A percentile compares a stretch with the other conserved stretches of the same genome.
phyloP scores from a whole-genome alignment of 129 eudicot genomes.

The Artemisia annua region DNA sequence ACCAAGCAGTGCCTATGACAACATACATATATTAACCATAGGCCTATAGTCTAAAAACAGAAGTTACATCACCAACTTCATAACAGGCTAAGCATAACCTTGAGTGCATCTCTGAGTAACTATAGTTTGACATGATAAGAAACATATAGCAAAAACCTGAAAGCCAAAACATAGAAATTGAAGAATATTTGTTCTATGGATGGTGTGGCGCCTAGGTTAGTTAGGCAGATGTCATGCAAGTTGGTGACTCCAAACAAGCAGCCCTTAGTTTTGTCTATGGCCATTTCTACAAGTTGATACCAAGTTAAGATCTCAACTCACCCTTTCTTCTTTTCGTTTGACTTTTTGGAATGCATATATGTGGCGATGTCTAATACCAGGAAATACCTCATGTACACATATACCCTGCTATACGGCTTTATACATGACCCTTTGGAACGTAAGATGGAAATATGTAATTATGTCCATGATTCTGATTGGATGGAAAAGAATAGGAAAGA shows the following conservation, averaged over 20 bases:
- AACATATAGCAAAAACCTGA: background rate
- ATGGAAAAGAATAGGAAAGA: too few species aligned
- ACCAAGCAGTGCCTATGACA: background rate
- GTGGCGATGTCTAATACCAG: background rate
- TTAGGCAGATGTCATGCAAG: background rate
- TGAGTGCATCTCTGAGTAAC: background rate
- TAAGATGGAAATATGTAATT: background rate
- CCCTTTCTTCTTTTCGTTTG: background rate
- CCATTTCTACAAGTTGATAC: background rate
- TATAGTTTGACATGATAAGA: slow-evolving; percentile 11
- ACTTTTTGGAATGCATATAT: background rate
- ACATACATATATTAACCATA: background rate
- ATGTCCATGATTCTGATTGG: too few species aligned
- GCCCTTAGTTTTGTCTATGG: slow-evolving; percentile 4
- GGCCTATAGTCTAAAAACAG: background rate
- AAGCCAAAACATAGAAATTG: background rate
- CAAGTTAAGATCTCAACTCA: background rate
- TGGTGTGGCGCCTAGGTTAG: background rate
- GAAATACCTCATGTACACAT: background rate
- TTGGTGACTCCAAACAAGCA: background rate
- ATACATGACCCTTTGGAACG: background rate
- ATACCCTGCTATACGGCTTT: background rate
- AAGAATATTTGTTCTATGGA: background rate
- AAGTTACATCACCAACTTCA: slow-evolving; percentile 16
- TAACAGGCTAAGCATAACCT: slow-evolving; percentile 9